phyloP scores from a whole-genome alignment of 805 yeast genomes.

The Metschnikowia rubicola region DNA sequence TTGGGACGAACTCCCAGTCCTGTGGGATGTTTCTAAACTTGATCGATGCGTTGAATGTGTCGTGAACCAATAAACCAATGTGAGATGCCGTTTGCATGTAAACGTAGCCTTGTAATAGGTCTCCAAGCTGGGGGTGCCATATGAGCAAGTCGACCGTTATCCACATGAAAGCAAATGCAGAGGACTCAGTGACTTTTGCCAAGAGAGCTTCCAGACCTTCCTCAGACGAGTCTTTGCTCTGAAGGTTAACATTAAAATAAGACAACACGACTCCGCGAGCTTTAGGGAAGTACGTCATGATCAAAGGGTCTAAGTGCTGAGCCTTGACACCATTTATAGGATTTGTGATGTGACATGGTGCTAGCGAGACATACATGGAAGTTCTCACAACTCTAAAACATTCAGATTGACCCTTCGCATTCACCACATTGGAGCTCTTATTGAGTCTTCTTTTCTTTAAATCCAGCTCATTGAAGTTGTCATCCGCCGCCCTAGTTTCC shows the following conservation, averaged over 20 bases:
- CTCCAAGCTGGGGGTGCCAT: conserved; percentile 92
- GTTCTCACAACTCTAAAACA: conserved; percentile 65
- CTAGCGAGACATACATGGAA: conserved; percentile 75
- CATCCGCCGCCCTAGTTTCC: conserved; percentile 6
- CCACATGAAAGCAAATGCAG: conserved; percentile 91
- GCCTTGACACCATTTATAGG: conserved; percentile 78
- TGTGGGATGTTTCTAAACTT: conserved; percentile 82
- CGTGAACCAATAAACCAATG: conserved; percentile 85
- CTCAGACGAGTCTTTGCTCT: conserved; percentile 7
- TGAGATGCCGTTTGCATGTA: conserved; percentile 95
- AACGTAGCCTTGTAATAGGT: conserved; percentile 77
- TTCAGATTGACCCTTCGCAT: conserved; percentile 51
- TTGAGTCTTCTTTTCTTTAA: conserved; percentile 9
- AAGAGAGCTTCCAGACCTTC: conserved; percentile 46
- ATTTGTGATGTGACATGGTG: conserved; percentile 69
- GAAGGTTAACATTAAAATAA: conserved; percentile 54
- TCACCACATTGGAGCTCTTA: conserved; percentile 36
- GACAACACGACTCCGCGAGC: conserved; percentile 83
- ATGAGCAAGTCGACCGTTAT: conserved; percentile 73
- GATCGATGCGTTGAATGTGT: conserved; percentile 91
- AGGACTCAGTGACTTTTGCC: conserved; percentile 68
- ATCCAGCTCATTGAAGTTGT: background rate
- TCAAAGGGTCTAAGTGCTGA: conserved; percentile 86
- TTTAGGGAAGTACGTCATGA: conserved; percentile 74
- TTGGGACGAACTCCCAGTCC: conserved; percentile 81